Evolutionary conservation across 2,329 filamentous ascomycete genomes (phyloP).

Genomic region (Lasiodiplodia sp.): DNA sequence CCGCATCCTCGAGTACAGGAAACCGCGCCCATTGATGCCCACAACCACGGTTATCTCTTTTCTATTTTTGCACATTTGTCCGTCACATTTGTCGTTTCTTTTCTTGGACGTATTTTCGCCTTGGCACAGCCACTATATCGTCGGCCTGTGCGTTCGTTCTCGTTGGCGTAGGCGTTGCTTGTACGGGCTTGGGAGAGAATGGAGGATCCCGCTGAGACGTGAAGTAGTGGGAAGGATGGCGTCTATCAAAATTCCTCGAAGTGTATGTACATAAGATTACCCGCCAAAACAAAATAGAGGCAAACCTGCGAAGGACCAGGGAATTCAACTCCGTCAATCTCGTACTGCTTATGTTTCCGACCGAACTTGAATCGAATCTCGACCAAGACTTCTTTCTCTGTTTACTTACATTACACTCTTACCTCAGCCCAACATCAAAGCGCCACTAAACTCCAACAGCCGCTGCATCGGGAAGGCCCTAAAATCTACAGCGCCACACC

Average conservation of each 20-base stretch:
- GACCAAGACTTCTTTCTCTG: background rate
- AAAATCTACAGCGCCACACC: background rate
- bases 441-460: background rate
- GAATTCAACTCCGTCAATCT: constrained; percentile 10
- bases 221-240: background rate
- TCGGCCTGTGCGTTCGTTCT: background rate
- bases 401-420: background rate
- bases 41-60: background rate
- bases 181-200: background rate
- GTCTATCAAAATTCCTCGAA: background rate
- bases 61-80: background rate
- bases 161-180: constrained; percentile 19
- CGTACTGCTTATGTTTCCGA: background rate
- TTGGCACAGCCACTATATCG: background rate
- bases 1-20: background rate
- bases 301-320: constrained; percentile 5
- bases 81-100: background rate
- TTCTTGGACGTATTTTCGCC: constrained; percentile 3
- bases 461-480: background rate
- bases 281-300: background rate
- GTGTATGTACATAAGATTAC: background rate
- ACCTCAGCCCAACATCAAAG: background rate
- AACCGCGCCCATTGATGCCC: background rate
- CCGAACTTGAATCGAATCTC: background rate
- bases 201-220: background rate